Percentiles rank a stretch among this genome's conserved stretches.
These are phyloP conservation scores for Globisporangium paddicum DNA, from an alignment of 352 stramenopile genomes.

Conservation along the genomic window DNA sequence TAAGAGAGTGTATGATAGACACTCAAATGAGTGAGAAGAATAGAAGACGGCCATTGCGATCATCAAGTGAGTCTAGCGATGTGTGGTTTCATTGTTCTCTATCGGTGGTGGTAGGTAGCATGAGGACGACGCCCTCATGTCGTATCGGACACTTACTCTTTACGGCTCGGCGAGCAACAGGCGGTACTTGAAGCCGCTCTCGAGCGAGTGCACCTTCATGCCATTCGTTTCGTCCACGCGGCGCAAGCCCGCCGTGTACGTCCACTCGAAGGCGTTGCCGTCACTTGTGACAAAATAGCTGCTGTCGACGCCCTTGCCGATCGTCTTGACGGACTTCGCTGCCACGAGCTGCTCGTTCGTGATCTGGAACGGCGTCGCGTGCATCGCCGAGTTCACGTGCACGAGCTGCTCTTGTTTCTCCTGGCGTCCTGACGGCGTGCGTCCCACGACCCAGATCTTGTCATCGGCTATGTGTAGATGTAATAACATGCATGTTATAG, in stretches of 20 bases:
- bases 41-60: background rate
- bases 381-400: conserved; percentile 60
- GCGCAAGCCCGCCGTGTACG: conserved; percentile 51
- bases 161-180: conserved; percentile 39
- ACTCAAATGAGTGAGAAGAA: background rate
- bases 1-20: background rate
- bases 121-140: background rate
- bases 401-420: conserved; percentile 44
- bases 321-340: conserved; percentile 42
- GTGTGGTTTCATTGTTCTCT: conserved; percentile 1
- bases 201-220: conserved; percentile 46
- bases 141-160: background rate
- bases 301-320: conserved; percentile 79
- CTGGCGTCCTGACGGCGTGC: conserved; percentile 65
- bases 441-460: conserved; percentile 73
- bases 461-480: conserved; percentile 38
- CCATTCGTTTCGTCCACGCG: conserved; percentile 29
- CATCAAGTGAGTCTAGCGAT: background rate
- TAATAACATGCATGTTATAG: background rate
- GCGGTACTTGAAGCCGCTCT: conserved; percentile 74
- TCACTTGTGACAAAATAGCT: conserved; percentile 67
- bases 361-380: conserved; percentile 67
- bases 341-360: conserved; percentile 41
- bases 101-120: background rate
- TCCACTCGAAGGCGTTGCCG: conserved; percentile 73